Percentiles rank a stretch among this genome's conserved stretches.
These are phyloP conservation scores for Ganoderma leucocontextum DNA, from an alignment of 1,284 basidiomycete species.

Conservation along the genomic window DNA sequence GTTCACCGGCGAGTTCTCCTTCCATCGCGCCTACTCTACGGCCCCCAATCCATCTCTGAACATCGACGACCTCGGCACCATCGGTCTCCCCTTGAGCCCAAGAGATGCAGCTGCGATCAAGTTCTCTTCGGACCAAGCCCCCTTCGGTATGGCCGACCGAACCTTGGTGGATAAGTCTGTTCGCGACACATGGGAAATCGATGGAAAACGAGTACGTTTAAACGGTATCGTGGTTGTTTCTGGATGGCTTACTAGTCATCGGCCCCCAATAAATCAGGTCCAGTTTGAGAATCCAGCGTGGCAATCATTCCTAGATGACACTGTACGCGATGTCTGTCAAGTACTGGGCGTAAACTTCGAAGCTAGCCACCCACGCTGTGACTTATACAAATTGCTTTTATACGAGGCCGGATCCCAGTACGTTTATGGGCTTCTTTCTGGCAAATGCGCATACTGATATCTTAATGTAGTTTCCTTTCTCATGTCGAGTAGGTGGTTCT, in stretches of 20 bases:
- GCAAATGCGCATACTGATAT: no score
- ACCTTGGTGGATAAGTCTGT: constrained; percentile 39
- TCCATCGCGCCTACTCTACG: constrained; percentile 32
- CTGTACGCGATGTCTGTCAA: constrained; percentile 41
- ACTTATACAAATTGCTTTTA: constrained; percentile 55
- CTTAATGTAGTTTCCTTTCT: neutral
- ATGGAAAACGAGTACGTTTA: constrained; percentile 30
- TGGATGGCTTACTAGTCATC: neutral
- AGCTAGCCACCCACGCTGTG: constrained; percentile 41
- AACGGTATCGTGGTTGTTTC: neutral
- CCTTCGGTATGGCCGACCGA: constrained; percentile 40
- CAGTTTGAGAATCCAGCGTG: constrained; percentile 36
- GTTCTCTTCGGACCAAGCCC: constrained; percentile 42
- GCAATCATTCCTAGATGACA: constrained; percentile 30
- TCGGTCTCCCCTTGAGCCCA: constrained; percentile 49
- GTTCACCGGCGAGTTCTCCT: constrained; percentile 35
- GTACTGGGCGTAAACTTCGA: constrained; percentile 26
- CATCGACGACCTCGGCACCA: constrained; percentile 36
- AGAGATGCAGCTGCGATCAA: constrained; percentile 41
- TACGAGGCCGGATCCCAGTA: constrained; percentile 49
- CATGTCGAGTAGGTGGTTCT: constrained; percentile 27
- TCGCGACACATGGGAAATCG: constrained; percentile 42
- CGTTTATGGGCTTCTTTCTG: neutral
- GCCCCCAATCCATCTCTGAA: constrained; percentile 36
- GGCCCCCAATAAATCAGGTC: constrained; percentile 22